phyloP scores from a whole-genome alignment of 768 basidiomycete genomes.

The Rhizopogon vesiculosus region DNA sequence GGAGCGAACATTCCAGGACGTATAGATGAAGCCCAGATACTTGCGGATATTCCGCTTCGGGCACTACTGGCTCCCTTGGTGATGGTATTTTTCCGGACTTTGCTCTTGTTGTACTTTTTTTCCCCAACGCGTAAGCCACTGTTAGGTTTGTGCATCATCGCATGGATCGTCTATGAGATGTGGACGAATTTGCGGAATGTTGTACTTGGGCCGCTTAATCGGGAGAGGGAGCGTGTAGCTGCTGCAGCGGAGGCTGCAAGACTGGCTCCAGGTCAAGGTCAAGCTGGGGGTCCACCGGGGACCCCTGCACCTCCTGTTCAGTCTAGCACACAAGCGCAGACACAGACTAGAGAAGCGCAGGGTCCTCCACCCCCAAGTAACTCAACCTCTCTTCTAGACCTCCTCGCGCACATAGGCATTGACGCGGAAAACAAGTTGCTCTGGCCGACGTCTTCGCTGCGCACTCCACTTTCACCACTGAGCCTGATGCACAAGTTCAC shows the following conservation, averaged over 20 bases:
- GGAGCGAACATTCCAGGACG: conserved; percentile 11
- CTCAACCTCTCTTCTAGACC: conserved; percentile 37
- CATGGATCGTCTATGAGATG: conserved; percentile 72
- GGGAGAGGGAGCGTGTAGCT: conserved; percentile 24
- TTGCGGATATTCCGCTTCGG: conserved; percentile 60
- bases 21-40: conserved; percentile 26
- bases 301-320: conserved; percentile 11
- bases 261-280: conserved; percentile 15
- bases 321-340: conserved; percentile 9
- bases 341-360: conserved; percentile 15
- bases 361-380: conserved; percentile 27
- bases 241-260: conserved; percentile 15
- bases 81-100: conserved; percentile 64
- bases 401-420: conserved; percentile 54
- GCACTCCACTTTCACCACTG: conserved; percentile 34
- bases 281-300: conserved; percentile 19
- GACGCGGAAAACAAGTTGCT: conserved; percentile 46
- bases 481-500: conserved; percentile 42
- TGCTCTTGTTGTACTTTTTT: conserved; percentile 71
- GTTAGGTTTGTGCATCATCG: conserved; percentile 58
- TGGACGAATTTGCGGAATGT: conserved; percentile 61
- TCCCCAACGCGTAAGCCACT: conserved; percentile 70
- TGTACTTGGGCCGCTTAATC: conserved; percentile 32
- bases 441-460: conserved; percentile 29
- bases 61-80: conserved; percentile 63